Evolutionary conservation across 352 stramenopile genomes (phyloP), one percentile per base, ranked within the genome.

Genomic region (Pythium brassicae): DNA sequence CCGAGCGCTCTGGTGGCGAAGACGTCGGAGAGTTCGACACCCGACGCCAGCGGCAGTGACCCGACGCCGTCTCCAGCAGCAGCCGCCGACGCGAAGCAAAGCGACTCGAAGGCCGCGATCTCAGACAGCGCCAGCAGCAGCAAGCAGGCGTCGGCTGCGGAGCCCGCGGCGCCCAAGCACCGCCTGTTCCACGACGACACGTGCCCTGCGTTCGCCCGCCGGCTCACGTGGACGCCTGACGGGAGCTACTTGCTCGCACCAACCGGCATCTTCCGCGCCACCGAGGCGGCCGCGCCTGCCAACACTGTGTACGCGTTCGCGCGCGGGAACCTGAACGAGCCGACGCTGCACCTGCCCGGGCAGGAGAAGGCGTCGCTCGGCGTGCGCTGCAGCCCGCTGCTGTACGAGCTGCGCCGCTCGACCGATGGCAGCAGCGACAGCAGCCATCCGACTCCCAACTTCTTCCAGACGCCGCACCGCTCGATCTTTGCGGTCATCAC

Each of bases 291-390:
- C 9, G 53, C 69, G 29, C 47, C 72, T 0, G 66, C 86, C 8
- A 86, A 92, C 75, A 96, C 91, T 7, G 96, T 96, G 3, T 98
- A 97, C 69, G 83, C 95, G n/a, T 99, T 98, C 71, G 86, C 85
- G 8, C 82, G 96, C 42, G 94, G 97, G 55, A 83, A 95, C 64
- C 90, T 97, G 62, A 89, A 89, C 53, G 69, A 89, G 63, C 96
- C 96, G 2, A 91, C 88, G 54, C 79, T 97, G 49, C 92, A 98
- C 39, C 72, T 99, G 25, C 75, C 86, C 2, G 93, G 94, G 15
- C 75, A 97, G 26, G 90, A 97, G 42, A 98, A 98, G 66, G 80
- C 90, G 19, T 97, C 93, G 14, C 78, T 98, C 34, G 91, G 85
- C 6, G 85, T 98, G n/a, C 86, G 89, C 53, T 96, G 92, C 66